These are phyloP conservation scores for Hanseniaspora meyeri DNA, from an alignment of 805 yeast species.

Conservation along the genomic window DNA sequence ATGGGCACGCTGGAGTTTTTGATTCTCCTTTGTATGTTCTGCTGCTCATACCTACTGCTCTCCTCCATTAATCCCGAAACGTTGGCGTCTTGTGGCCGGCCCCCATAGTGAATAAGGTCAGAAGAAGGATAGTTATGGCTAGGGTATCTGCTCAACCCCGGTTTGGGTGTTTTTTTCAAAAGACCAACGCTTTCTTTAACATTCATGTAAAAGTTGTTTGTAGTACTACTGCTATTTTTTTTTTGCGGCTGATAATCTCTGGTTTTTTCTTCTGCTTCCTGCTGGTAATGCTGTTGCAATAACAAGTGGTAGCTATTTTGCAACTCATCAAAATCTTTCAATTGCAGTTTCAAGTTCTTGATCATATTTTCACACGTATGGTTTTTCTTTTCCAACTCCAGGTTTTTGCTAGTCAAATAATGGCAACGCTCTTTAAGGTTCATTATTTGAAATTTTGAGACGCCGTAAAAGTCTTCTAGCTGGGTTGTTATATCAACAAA, in stretches of 20 bases:
- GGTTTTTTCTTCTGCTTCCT: neutral
- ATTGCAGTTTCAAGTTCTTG: constrained; percentile 21
- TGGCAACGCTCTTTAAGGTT: constrained; percentile 20
- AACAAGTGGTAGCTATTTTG: constrained; percentile 10
- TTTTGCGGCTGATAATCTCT: neutral
- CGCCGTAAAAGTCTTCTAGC: constrained; percentile 22
- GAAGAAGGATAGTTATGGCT: neutral
- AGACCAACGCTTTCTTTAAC: neutral
- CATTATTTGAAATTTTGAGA: constrained; percentile 24
- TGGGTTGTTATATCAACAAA: constrained; percentile 23
- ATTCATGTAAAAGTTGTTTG: neutral
- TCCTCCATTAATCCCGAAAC: neutral
- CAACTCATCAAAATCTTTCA: constrained; percentile 20
- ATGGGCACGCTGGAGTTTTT: neutral
- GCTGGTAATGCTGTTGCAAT: neutral
- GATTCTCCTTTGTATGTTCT: neutral
- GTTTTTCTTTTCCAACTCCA: constrained; percentile 21
- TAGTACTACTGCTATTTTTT: neutral
- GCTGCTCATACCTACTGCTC: neutral
- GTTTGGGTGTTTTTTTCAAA: neutral
- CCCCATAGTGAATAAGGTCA: neutral
- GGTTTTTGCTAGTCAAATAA: constrained; percentile 21
- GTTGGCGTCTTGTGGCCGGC: neutral
- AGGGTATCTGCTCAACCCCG: neutral
- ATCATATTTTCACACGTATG: constrained; percentile 22